Evolutionary conservation across 768 basidiomycete species (phyloP).

Genomic region (Lentinula detonsa): DNA sequence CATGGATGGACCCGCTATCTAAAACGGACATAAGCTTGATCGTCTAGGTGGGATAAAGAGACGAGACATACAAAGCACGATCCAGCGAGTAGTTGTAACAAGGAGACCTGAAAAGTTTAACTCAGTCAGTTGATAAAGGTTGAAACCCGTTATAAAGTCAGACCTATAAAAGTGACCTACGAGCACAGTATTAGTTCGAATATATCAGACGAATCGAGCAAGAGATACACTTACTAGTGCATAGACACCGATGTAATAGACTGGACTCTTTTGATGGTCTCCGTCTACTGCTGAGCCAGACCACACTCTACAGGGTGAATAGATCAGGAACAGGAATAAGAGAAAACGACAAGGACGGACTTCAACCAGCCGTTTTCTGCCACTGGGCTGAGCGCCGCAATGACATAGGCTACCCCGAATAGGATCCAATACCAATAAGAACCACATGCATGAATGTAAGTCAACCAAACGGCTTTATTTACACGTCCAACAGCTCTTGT

Average conservation of each 20-base stretch:
- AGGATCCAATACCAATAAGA: conserved; percentile 48
- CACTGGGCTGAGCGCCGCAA: conserved; percentile 61
- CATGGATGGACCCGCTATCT: conserved; percentile 78
- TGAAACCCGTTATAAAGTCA: not conserved
- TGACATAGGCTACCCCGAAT: conserved; percentile 44
- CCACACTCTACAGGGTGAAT: conserved; percentile 38
- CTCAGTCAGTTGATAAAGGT: not conserved
- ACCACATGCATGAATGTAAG: conserved; percentile 48
- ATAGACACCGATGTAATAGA: conserved; percentile 69
- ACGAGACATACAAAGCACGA: conserved; percentile 57
- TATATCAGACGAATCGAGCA: not conserved
- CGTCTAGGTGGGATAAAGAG: not conserved
- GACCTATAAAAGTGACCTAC: conserved; percentile 33
- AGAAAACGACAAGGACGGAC: conserved; percentile 18
- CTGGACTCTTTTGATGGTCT: conserved; percentile 33
- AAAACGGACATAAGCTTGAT: conserved; percentile 9
- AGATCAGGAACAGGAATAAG: conserved; percentile 16
- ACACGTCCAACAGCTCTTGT: conserved; percentile 73
- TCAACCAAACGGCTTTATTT: conserved; percentile 56
- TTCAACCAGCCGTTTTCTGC: conserved; percentile 69
- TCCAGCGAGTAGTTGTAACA: conserved; percentile 57
- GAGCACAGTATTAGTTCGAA: not conserved
- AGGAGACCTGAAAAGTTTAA: conserved; percentile 22
- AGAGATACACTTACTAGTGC: conserved; percentile 47
- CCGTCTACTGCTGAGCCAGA: conserved; percentile 40